Conservation (phyloP, 2,329 filamentous ascomycete species). For the Didymella pinodella region DNA sequence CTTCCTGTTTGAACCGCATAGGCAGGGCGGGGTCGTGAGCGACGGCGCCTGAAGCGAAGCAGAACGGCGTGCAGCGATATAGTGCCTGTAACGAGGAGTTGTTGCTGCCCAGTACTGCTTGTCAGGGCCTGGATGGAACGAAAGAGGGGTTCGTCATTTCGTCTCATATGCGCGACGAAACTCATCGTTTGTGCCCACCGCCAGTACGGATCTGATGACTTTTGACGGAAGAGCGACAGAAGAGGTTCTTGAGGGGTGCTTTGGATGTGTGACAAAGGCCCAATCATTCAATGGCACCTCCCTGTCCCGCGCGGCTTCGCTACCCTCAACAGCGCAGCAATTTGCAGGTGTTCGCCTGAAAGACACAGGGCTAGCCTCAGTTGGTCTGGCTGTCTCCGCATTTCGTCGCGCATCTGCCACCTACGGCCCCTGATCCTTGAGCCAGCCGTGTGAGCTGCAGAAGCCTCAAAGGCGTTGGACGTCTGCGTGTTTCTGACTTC, state of each 20-base stretch:
- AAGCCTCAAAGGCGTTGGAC: conserved; percentile 53
- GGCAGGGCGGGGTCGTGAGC: conserved; percentile 33
- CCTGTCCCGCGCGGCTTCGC: conserved; percentile 42
- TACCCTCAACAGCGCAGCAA: conserved; percentile 48
- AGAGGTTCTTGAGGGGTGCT: conserved; percentile 37
- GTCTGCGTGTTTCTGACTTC: conserved; percentile 45
- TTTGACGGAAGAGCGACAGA: conserved; percentile 35
- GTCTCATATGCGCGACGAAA: conserved; percentile 27
- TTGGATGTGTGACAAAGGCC: conserved; percentile 37
- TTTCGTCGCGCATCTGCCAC: conserved; percentile 51
- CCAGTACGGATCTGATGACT: conserved; percentile 28
- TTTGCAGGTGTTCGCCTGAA: conserved; percentile 52
- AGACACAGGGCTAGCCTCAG: conserved; percentile 49
- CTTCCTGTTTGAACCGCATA: conserved; percentile 30
- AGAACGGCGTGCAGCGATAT: conserved; percentile 50
- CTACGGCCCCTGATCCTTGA: conserved; percentile 52
- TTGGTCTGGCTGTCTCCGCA: conserved; percentile 52
- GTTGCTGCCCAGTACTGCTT: conserved; percentile 30
- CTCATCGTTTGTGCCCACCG: conserved; percentile 30
- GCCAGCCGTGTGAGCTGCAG: conserved; percentile 48
- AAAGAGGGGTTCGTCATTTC: conserved; percentile 38
- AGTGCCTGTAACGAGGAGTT: conserved; percentile 35
- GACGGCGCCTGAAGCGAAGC: conserved; percentile 48
- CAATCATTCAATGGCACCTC: conserved; percentile 44
- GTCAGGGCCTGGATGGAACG: conserved; percentile 39